Evolutionary conservation across 257 asterid genomes (phyloP).

Genomic region (Solanum okadae): DNA sequence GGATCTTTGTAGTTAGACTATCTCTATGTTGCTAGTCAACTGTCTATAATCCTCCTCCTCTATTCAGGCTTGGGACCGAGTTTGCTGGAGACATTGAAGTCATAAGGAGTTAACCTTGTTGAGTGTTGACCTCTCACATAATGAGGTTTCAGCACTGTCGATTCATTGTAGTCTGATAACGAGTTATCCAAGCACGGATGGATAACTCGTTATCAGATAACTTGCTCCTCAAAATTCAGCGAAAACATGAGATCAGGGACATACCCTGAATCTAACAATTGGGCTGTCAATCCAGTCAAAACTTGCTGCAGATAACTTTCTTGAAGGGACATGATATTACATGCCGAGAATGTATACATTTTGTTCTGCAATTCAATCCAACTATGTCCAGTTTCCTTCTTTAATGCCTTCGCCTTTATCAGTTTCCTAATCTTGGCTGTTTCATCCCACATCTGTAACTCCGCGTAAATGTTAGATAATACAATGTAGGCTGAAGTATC

Average conservation of each 20-base stretch:
- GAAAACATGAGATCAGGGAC: conserved; percentile 19
- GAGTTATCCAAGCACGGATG: not conserved
- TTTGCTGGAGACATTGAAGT: not conserved
- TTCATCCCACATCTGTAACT: conserved; percentile 61
- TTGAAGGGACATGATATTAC: conserved; percentile 7
- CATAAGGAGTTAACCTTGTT: not conserved
- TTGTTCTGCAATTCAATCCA: conserved; percentile 43
- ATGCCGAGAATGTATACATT: conserved; percentile 23
- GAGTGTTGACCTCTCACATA: not conserved
- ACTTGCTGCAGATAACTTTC: conserved; percentile 9
- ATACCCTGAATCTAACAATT: conserved; percentile 22
- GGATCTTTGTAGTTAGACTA: not conserved
- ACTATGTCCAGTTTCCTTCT: conserved; percentile 70
- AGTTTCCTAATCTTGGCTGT: conserved; percentile 46
- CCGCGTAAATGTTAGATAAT: conserved; percentile 66
- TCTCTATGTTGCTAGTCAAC: not conserved
- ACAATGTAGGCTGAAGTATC: conserved; percentile 57
- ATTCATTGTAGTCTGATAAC: not conserved
- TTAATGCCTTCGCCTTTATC: conserved; percentile 47
- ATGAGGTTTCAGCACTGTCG: not conserved
- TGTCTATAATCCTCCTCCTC: not conserved
- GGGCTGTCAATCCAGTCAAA: conserved; percentile 27
- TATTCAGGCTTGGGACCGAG: not conserved
- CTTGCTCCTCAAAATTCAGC: not conserved
- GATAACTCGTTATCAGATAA: not conserved